Conservation (phyloP, 768 basidiomycete genomes). For the Psilocybe tampanensis region DNA sequence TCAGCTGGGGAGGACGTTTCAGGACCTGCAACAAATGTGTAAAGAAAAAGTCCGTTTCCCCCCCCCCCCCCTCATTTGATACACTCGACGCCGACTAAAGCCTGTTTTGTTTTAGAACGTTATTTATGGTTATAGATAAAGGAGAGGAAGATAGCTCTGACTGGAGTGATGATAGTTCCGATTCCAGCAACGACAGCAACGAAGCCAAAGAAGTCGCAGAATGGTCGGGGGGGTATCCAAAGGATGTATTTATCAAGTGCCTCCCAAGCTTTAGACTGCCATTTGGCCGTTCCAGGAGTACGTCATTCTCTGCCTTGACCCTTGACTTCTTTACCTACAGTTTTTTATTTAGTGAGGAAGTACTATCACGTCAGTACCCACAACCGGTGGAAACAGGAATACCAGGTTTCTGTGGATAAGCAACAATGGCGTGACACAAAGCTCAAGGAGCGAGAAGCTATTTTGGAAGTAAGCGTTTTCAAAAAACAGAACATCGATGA, state of each 20-base stretch:
- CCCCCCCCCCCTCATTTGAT: no score
- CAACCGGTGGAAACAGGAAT: background rate
- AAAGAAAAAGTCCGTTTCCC: background rate
- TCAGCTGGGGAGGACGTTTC: background rate
- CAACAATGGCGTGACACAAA: background rate
- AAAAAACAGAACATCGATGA: no score
- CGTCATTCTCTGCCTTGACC: background rate
- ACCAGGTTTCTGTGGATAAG: background rate
- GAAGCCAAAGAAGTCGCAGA: background rate
- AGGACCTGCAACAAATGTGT: background rate
- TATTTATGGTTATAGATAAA: background rate
- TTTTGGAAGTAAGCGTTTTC: background rate
- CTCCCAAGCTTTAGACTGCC: background rate
- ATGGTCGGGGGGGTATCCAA: background rate
- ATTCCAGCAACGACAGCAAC: no score
- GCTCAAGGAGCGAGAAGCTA: background rate
- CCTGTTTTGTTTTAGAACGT: background rate
- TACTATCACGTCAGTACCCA: background rate
- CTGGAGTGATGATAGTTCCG: no score
- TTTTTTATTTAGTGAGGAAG: background rate
- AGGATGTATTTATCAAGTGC: background rate
- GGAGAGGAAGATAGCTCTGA: no score
- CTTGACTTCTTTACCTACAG: background rate
- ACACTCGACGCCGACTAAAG: no score
- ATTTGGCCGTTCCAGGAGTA: background rate